Conservation (phyloP, 495 filamentous ascomycete genomes). For the Acidomyces sp. region DNA sequence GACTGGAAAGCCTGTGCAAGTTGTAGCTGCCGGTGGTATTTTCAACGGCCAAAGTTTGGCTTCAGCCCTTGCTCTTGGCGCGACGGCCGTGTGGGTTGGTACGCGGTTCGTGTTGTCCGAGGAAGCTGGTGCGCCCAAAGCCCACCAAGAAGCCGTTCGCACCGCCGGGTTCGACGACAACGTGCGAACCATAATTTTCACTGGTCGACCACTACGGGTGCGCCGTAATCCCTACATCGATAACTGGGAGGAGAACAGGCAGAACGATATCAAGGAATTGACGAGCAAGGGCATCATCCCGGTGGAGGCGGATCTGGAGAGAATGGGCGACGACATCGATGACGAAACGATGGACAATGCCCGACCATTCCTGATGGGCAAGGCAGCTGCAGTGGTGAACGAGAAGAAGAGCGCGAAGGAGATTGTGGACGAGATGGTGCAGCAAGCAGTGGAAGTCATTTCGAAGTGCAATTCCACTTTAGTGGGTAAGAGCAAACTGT, state of each 20-base stretch:
- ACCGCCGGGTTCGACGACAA: conserved; percentile 90
- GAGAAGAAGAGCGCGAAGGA: conserved; percentile 86
- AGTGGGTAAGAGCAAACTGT: conserved; percentile 17
- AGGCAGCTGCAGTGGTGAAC: conserved; percentile 84
- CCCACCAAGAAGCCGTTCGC: conserved; percentile 92
- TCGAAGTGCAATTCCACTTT: conserved; percentile 3
- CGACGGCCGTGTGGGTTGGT: conserved; percentile 87
- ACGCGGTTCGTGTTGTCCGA: conserved; percentile 89
- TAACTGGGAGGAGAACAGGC: conserved; percentile 91
- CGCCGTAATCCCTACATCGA: conserved; percentile 83
- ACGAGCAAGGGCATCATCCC: conserved; percentile 80
- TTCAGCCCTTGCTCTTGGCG: conserved; percentile 83
- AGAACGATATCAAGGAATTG: conserved; percentile 78
- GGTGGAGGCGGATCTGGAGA: conserved; percentile 88
- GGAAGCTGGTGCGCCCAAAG: conserved; percentile 83
- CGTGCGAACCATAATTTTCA: conserved; percentile 94
- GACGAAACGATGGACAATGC: conserved; percentile 82
- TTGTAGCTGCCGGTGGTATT: conserved; percentile 87
- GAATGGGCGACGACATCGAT: conserved; percentile 54
- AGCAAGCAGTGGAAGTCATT: conserved; percentile 10
- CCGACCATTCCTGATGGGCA: conserved; percentile 89
- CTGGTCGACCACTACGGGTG: conserved; percentile 82
- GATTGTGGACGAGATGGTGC: conserved; percentile 86
- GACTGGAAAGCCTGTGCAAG: conserved; percentile 74
- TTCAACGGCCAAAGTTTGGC: conserved; percentile 87